Evolutionary conservation across 306 rosid species (phyloP).

Genomic region (Ormosia emarginata): DNA sequence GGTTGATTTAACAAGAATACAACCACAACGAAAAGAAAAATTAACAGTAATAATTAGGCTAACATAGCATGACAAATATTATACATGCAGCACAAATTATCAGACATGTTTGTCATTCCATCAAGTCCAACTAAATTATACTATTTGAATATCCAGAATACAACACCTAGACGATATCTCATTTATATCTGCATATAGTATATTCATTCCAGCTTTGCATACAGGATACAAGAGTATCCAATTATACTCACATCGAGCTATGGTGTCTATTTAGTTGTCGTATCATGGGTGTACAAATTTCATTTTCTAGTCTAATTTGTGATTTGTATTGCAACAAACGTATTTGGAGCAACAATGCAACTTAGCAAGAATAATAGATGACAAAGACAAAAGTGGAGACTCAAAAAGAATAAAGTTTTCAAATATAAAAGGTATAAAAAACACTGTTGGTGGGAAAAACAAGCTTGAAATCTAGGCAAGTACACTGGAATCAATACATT

Average conservation of each 20-base stretch:
- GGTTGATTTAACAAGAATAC: background rate
- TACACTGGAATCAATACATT: background rate
- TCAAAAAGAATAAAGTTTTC: background rate
- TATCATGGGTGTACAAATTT: no score
- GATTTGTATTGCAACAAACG: background rate
- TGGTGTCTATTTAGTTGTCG: no score
- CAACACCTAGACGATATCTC: no score
- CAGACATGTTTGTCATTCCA: background rate
- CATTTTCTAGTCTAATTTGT: no score
- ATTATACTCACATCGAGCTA: no score
- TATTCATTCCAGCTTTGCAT: no score
- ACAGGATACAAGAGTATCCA: no score
- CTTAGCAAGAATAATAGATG: background rate
- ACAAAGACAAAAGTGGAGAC: background rate
- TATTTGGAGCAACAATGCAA: background rate
- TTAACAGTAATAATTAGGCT: background rate
- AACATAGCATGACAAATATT: background rate
- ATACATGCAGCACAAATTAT: background rate
- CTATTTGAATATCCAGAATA: no score
- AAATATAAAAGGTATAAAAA: constrained; percentile 19
- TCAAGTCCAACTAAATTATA: background rate
- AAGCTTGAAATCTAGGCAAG: constrained; percentile 10
- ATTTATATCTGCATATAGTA: no score
- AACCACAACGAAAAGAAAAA: background rate
- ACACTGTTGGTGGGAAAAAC: background rate